phyloP scores from a whole-genome alignment of 73 alveolate genomes.

The Paramecium pentaurelia region DNA sequence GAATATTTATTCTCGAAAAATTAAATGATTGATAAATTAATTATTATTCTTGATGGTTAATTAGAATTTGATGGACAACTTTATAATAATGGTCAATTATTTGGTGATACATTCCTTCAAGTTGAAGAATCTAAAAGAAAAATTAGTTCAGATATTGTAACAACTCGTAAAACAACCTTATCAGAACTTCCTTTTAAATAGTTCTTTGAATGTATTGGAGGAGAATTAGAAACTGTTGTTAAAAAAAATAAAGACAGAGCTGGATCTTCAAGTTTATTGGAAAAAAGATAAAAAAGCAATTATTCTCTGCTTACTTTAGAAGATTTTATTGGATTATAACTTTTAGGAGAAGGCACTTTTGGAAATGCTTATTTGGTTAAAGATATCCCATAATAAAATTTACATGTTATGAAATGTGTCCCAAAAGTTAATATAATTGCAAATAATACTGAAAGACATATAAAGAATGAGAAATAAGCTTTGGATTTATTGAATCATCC shows the following conservation, averaged over 20 bases:
- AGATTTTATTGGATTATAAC: constrained; percentile 68
- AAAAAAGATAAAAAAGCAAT: constrained; percentile 56
- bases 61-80: background rate
- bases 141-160: constrained; percentile 33
- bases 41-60: constrained; percentile 52
- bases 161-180: constrained; percentile 28
- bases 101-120: constrained; percentile 49
- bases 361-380: constrained; percentile 52
- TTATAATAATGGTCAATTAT: constrained; percentile 42
- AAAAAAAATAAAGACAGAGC: constrained; percentile 53
- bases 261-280: background rate
- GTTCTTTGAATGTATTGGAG: constrained; percentile 59
- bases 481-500: constrained; percentile 35
- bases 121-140: constrained; percentile 8
- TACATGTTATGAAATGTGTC: constrained; percentile 48
- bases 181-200: background rate
- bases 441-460: constrained; percentile 35
- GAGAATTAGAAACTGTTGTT: constrained; percentile 50
- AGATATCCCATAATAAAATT: background rate
- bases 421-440: constrained; percentile 40
- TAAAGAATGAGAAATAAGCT: constrained; percentile 43
- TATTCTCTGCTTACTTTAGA: constrained; percentile 73
- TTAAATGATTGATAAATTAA: constrained; percentile 19
- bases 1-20: background rate
- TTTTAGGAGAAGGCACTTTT: constrained; percentile 56